Conservation (phyloP, 106 monocot species). For the Hemerocallis citrina region DNA sequence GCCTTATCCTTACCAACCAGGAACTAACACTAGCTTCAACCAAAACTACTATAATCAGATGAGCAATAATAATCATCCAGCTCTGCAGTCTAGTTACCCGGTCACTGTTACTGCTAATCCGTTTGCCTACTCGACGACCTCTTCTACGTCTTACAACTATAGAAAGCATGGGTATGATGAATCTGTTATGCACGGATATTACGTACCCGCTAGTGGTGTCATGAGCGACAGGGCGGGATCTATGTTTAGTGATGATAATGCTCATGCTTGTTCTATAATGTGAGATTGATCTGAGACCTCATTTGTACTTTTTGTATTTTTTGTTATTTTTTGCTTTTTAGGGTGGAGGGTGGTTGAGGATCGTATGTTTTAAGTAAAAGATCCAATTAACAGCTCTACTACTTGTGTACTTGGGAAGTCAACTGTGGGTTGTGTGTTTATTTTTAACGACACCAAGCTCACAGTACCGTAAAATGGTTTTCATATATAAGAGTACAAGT, state of each 20-base stretch:
- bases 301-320: too few relatives aligned
- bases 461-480: too few relatives aligned
- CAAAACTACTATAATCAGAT: conserved; percentile 9
- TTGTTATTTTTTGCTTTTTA: too few relatives aligned
- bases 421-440: too few relatives aligned
- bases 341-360: too few relatives aligned
- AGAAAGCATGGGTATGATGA: conserved; percentile 66
- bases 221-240: conserved; percentile 20
- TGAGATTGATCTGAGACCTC: too few relatives aligned
- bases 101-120: conserved; percentile 1
- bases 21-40: not conserved
- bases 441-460: too few relatives aligned
- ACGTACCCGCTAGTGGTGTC: not conserved
- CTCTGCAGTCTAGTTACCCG: not conserved
- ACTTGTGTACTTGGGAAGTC: too few relatives aligned
- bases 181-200: conserved; percentile 18
- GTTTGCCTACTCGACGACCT: conserved; percentile 6
- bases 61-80: too few relatives aligned
- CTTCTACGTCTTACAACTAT: conserved; percentile 55
- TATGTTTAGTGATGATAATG: conserved; percentile 68
- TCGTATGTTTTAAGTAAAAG: too few relatives aligned
- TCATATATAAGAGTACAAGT: too few relatives aligned
- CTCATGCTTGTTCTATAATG: conserved; percentile 62
- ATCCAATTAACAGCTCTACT: too few relatives aligned
- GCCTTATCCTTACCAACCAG: conserved; percentile 35